Evolutionary conservation across 2,329 filamentous ascomycete species (phyloP).

Genomic region (Septoria linicola): DNA sequence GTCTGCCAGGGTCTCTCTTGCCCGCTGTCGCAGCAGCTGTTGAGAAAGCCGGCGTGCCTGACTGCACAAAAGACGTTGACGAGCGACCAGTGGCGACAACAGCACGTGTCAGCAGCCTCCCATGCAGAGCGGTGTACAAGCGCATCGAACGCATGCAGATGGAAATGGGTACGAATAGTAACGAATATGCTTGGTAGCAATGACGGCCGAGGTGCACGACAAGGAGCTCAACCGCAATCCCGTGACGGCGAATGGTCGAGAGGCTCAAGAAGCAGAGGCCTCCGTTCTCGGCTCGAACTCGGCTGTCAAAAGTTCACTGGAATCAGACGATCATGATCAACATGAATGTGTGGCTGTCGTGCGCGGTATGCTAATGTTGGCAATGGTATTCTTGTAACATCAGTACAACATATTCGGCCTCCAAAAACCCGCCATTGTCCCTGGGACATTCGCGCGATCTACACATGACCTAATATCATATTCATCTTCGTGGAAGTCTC

Average conservation of each 20-base stretch:
- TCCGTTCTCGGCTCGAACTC: conserved; percentile 4
- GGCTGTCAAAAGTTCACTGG: neutral
- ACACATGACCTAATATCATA: neutral
- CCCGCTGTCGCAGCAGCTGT: conserved; percentile 18
- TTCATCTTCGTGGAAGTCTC: neutral
- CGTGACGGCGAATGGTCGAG: neutral
- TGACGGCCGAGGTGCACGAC: conserved; percentile 17
- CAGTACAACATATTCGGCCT: conserved; percentile 48
- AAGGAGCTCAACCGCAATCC: neutral
- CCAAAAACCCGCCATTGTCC: conserved; percentile 44
- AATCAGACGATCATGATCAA: neutral
- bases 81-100: conserved; percentile 9
- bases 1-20: conserved; percentile 21
- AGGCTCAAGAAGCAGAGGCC: conserved; percentile 8
- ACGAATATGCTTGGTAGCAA: conserved; percentile 1
- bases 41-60: conserved; percentile 15
- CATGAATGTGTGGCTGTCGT: conserved; percentile 8
- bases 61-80: conserved; percentile 15
- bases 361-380: no score
- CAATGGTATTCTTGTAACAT: no score
- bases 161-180: conserved; percentile 1
- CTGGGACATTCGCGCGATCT: conserved; percentile 1
- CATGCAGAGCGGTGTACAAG: conserved; percentile 13
- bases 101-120: conserved; percentile 17
- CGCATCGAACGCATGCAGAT: conserved; percentile 21